phyloP scores from a whole-genome alignment of 2,329 filamentous ascomycete species.

The Verticillium albo-atrum region DNA sequence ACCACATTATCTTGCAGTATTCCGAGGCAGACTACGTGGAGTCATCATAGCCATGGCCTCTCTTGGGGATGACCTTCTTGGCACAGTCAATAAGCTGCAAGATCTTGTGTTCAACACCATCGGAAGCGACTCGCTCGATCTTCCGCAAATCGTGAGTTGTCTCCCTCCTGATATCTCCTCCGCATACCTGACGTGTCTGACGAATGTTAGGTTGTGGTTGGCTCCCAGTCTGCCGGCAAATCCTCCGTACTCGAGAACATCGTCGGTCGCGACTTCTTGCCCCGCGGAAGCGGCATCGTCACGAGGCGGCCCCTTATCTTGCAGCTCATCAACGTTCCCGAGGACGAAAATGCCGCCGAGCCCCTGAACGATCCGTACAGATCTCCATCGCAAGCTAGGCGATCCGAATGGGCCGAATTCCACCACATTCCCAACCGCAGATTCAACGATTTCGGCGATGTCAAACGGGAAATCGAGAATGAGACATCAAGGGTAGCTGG shows the following conservation, averaged over 20 bases:
- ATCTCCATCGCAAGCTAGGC: slow-evolving; percentile 64
- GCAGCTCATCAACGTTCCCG: slow-evolving; percentile 94
- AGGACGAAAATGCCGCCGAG: slow-evolving; percentile 56
- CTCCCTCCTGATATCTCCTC: neutral
- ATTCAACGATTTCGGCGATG: slow-evolving; percentile 87
- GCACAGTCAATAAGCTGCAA: slow-evolving; percentile 96
- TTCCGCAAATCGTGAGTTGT: slow-evolving; percentile 87
- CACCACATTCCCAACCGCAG: slow-evolving; percentile 87
- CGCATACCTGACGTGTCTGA: neutral
- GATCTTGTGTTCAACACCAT: slow-evolving; percentile 99
- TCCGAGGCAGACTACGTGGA: neutral
- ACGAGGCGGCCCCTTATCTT: slow-evolving; percentile 91
- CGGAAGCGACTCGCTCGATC: slow-evolving; percentile 93
- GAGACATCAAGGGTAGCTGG: slow-evolving; percentile 90
- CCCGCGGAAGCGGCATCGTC: slow-evolving; percentile 93
- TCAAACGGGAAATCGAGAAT: slow-evolving; percentile 94
- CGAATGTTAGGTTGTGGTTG: slow-evolving; percentile 77
- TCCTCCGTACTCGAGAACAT: slow-evolving; percentile 99
- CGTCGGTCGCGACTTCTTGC: slow-evolving; percentile 94
- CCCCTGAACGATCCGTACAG: slow-evolving; percentile 68
- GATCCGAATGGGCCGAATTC: slow-evolving; percentile 86
- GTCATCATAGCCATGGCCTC: slow-evolving; percentile 67
- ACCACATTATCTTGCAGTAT: neutral
- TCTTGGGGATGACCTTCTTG: slow-evolving; percentile 91
- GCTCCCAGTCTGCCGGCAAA: slow-evolving; percentile 97